Conservation (phyloP, 148 eudicot species). For the Heliosperma pusillum region DNA sequence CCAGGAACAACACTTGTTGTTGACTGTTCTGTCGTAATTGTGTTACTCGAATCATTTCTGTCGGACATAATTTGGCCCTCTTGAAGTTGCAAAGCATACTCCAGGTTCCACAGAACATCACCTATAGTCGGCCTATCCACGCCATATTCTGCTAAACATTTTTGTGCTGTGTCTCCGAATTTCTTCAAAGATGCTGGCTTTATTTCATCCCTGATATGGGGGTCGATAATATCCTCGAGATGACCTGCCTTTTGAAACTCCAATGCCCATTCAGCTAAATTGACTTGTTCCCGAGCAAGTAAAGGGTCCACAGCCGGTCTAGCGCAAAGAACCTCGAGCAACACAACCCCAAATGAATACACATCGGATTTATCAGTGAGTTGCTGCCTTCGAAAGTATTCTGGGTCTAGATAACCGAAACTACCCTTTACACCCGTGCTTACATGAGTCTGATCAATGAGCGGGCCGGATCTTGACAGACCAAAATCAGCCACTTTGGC, state of each 20-base stretch:
- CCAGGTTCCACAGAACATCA: slow-evolving; percentile 93
- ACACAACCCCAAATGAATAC: slow-evolving; percentile 88
- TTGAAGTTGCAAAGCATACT: slow-evolving; percentile 74
- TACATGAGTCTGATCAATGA: slow-evolving; percentile 82
- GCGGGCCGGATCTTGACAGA: slow-evolving; percentile 83
- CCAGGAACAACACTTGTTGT: slow-evolving; percentile 27
- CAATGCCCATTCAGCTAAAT: slow-evolving; percentile 90
- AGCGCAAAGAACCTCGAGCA: slow-evolving; percentile 90
- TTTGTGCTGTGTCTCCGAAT: slow-evolving; percentile 79
- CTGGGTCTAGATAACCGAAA: slow-evolving; percentile 93
- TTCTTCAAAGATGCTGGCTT: slow-evolving; percentile 61
- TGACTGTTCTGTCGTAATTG: slow-evolving; percentile 28
- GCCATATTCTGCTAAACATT: slow-evolving; percentile 86
- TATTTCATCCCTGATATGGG: slow-evolving; percentile 49
- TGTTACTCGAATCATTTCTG: slow-evolving; percentile 21
- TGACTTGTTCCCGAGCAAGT: slow-evolving; percentile 76
- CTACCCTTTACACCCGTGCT: slow-evolving; percentile 99
- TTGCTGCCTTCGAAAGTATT: slow-evolving; percentile 86
- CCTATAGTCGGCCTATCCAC: slow-evolving; percentile 95
- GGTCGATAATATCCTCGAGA: slow-evolving; percentile 65
- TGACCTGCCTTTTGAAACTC: slow-evolving; percentile 64
- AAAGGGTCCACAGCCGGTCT: slow-evolving; percentile 89
- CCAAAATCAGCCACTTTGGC: slow-evolving; percentile 99
- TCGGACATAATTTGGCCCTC: slow-evolving; percentile 40
- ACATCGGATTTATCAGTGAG: slow-evolving; percentile 92